A percentile compares a stretch with the other conserved stretches of the same genome.
Evolutionary conservation across 768 basidiomycete species (phyloP).

Genomic region (Chalciporus piperatus): DNA sequence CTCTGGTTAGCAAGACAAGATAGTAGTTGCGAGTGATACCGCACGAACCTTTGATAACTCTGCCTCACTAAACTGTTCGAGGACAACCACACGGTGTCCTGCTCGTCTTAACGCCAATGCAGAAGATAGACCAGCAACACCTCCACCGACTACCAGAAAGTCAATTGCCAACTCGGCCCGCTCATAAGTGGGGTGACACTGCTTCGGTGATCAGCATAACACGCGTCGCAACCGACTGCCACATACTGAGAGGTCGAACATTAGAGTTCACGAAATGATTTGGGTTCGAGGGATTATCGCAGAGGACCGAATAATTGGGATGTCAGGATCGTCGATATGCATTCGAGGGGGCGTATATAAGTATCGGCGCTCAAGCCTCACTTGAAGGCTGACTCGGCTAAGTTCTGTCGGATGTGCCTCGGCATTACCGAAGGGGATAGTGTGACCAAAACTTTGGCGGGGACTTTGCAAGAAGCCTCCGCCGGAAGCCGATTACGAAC

Average conservation of each 20-base stretch:
- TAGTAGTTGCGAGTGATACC: too few relatives aligned
- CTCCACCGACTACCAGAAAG: constrained; percentile 49
- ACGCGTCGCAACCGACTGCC: not conserved
- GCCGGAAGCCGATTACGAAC: constrained; percentile 8
- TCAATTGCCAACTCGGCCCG: constrained; percentile 26
- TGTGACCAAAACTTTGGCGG: constrained; percentile 6
- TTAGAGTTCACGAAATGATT: not conserved
- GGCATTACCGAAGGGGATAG: constrained; percentile 9
- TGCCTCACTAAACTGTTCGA: constrained; percentile 48
- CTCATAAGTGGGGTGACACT: constrained; percentile 14
- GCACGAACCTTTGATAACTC: constrained; percentile 33
- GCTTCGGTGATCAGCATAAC: not conserved
- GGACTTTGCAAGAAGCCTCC: not conserved
- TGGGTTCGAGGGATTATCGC: not conserved
- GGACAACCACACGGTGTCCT: constrained; percentile 58
- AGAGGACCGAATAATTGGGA: not conserved
- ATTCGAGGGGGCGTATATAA: not conserved
- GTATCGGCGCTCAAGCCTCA: constrained; percentile 9
- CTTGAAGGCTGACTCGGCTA: constrained; percentile 11
- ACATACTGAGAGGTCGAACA: constrained; percentile 17
- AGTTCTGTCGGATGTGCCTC: constrained; percentile 17
- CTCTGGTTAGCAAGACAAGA: not conserved
- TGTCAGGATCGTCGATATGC: not conserved
- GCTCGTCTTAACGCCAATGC: constrained; percentile 53
- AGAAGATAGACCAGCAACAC: constrained; percentile 54